Percentiles rank a stretch among this genome's conserved stretches.
Conservation (phyloP, 169 alveolate genomes). For the Haemoproteus tartakovskyi region DNA sequence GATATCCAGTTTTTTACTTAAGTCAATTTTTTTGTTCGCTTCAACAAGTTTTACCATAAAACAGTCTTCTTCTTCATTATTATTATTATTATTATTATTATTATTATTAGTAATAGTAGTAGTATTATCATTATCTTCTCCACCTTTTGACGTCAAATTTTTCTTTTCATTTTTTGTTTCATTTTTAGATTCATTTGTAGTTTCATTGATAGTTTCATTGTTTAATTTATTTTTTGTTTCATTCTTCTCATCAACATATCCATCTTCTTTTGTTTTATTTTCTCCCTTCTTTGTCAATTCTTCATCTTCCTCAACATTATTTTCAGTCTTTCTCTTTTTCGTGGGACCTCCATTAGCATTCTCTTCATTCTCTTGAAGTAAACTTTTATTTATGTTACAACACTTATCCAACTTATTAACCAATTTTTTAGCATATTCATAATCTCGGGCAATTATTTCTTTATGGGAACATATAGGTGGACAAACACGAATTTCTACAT, state of each 20-base stretch:
- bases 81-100: too few species aligned
- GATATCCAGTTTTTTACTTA: slow-evolving; percentile 23
- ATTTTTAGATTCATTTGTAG: too few species aligned
- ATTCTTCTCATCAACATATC: neutral
- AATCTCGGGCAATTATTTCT: slow-evolving; percentile 31
- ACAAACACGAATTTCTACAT: slow-evolving; percentile 30
- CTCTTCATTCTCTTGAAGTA: slow-evolving; percentile 2
- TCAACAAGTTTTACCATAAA: slow-evolving; percentile 20
- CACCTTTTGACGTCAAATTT: too few species aligned
- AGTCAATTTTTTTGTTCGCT: slow-evolving; percentile 1
- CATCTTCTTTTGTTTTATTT: neutral
- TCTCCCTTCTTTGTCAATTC: neutral
- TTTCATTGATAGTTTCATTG: too few species aligned
- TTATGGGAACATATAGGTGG: slow-evolving; percentile 60
- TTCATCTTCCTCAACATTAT: neutral
- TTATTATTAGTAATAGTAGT: too few species aligned
- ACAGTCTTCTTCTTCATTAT: slow-evolving; percentile 12
- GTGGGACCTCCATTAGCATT: neutral
- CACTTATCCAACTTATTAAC: slow-evolving; percentile 33
- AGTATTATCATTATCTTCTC: too few species aligned
- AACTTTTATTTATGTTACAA: slow-evolving; percentile 10
- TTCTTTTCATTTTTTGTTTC: too few species aligned
- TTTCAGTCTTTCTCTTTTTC: neutral
- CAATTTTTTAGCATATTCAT: slow-evolving; percentile 20
- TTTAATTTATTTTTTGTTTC: neutral